A percentile compares a stretch with the other conserved stretches of the same genome.
phyloP scores from a whole-genome alignment of 176 grass and related monocot species.

The Avena sativa region DNA sequence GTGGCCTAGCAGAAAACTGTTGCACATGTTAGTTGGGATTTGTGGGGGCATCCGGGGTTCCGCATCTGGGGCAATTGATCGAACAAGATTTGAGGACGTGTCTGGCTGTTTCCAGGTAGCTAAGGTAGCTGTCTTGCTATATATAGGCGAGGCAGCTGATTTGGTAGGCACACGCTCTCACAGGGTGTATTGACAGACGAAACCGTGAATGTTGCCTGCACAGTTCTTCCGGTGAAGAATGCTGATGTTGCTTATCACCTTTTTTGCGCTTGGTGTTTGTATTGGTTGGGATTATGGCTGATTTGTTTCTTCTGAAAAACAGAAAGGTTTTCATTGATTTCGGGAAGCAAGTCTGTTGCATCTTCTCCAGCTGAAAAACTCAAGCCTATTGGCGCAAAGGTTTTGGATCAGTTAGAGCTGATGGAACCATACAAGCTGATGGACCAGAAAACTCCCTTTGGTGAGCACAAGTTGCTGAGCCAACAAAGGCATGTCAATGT shows the following conservation, averaged over 20 bases:
- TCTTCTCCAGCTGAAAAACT: conserved; percentile 55
- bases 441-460: conserved; percentile 64
- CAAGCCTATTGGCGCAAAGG: conserved; percentile 42
- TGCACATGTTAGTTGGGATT: conserved; percentile 30
- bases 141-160: conserved; percentile 30
- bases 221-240: conserved; percentile 29
- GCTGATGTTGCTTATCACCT: conserved; percentile 32
- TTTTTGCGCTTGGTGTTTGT: not conserved
- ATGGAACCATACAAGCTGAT: conserved; percentile 46
- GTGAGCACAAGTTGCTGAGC: conserved; percentile 52
- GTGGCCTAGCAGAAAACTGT: not conserved
- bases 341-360: conserved; percentile 53
- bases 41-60: conserved; percentile 37
- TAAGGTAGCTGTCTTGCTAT: conserved; percentile 41
- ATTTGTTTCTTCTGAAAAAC: conserved; percentile 38
- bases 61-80: conserved; percentile 22
- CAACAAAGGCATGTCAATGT: conserved; percentile 49
- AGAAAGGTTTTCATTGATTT: conserved; percentile 47
- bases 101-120: conserved; percentile 23
- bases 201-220: conserved; percentile 29
- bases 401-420: conserved; percentile 46
- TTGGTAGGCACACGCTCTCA: conserved; percentile 35
- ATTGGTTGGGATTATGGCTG: not conserved
- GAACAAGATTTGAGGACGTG: conserved; percentile 23
- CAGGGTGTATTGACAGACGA: not conserved